A percentile compares a stretch with the other conserved stretches of the same genome.
Evolutionary conservation across 2,329 filamentous ascomycete genomes (phyloP).

Genomic region (Beauveria sp.): DNA sequence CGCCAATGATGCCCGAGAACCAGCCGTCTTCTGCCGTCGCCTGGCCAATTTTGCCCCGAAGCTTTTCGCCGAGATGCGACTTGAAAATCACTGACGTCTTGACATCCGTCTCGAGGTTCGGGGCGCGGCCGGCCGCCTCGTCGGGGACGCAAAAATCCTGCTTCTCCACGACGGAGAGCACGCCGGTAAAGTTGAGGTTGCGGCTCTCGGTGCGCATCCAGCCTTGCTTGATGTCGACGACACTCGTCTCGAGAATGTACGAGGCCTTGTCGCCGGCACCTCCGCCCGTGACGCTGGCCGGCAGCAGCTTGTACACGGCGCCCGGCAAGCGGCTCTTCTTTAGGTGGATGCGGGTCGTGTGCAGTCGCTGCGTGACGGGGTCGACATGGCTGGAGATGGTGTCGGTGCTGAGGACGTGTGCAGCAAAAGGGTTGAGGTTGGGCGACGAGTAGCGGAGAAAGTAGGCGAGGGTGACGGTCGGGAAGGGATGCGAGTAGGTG

Average conservation of each 20-base stretch:
- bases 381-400: constrained; percentile 71
- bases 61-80: constrained; percentile 63
- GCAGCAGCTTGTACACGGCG: constrained; percentile 68
- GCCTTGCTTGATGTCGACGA: constrained; percentile 71
- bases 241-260: constrained; percentile 73
- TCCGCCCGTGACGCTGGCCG: constrained; percentile 60
- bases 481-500: constrained; percentile 73
- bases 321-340: constrained; percentile 74
- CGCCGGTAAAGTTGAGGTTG: constrained; percentile 76
- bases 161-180: constrained; percentile 69
- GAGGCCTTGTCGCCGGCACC: constrained; percentile 59
- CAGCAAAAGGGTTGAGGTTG: constrained; percentile 68
- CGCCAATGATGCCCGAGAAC: constrained; percentile 44
- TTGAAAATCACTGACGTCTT: constrained; percentile 67
- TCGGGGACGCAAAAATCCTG: constrained; percentile 54
- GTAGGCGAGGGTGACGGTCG: constrained; percentile 80
- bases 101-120: constrained; percentile 51
- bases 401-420: constrained; percentile 76
- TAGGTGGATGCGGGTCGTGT: constrained; percentile 72
- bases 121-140: constrained; percentile 17
- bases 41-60: constrained; percentile 47
- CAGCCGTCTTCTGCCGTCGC: constrained; percentile 37
- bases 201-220: constrained; percentile 78
- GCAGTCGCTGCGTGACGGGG: constrained; percentile 62
- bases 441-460: constrained; percentile 76